Conservation (phyloP, 306 rosid genomes). For the Mimosa pudica region DNA sequence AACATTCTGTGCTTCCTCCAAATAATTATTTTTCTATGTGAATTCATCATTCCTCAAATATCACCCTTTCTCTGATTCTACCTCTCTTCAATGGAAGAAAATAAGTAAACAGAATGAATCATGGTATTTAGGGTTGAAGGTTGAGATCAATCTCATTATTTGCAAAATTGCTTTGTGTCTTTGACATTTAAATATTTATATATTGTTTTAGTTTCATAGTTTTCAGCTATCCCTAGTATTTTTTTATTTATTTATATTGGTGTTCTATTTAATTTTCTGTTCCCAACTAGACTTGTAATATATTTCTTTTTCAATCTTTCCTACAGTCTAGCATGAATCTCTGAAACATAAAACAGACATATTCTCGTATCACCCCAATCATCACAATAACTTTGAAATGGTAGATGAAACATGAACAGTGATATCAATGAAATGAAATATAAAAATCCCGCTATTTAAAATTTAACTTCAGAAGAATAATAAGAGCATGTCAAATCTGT, state of each 20-base stretch:
- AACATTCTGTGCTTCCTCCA: not conserved
- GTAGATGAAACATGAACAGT: conserved; percentile 1
- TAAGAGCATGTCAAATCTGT: not conserved
- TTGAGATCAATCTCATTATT: not conserved
- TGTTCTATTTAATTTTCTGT: not conserved
- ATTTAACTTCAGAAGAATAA: not conserved
- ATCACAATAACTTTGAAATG: not conserved
- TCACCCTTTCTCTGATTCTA: not conserved
- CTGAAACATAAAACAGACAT: not conserved
- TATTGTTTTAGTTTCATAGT: not conserved
- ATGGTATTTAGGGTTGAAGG: not conserved
- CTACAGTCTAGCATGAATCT: not conserved
- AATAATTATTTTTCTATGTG: not conserved
- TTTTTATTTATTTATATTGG: not conserved
- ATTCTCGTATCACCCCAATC: not conserved
- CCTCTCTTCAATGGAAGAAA: not conserved
- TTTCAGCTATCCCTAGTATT: not conserved
- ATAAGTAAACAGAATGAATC: not conserved
- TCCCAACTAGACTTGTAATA: not conserved
- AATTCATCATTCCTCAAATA: not conserved
- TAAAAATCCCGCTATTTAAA: conserved; percentile 1
- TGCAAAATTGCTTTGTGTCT: not conserved
- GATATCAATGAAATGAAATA: conserved; percentile 8
- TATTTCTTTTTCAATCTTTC: not conserved
- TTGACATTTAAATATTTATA: not conserved